Evolutionary conservation across 106 monocot species (phyloP).

Genomic region (Narthecium ossifragum): DNA sequence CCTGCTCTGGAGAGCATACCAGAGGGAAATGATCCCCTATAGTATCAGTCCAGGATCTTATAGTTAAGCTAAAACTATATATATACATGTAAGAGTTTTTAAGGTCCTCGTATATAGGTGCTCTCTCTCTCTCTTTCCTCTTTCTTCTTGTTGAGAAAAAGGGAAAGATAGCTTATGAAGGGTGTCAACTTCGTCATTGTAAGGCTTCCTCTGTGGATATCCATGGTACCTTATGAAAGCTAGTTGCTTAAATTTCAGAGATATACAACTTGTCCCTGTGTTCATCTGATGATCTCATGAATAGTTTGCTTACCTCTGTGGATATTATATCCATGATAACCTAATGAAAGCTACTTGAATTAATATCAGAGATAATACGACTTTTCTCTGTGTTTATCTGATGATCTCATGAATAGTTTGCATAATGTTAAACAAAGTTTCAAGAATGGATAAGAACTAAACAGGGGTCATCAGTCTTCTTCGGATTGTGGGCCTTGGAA

Average conservation of each 20-base stretch:
- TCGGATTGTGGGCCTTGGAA: no score
- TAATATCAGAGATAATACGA: neutral
- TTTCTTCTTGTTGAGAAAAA: neutral
- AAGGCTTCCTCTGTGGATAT: no score
- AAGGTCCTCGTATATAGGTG: conserved; percentile 1
- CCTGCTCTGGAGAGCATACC: conserved; percentile 61
- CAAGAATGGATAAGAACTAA: no score
- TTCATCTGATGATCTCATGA: no score
- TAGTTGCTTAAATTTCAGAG: neutral
- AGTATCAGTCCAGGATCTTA: neutral
- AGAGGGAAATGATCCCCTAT: conserved; percentile 31
- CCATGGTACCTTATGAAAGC: neutral
- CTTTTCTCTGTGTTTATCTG: no score
- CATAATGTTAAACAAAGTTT: no score
- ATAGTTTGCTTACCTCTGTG: no score
- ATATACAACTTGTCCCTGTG: no score
- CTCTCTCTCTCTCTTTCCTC: conserved; percentile 15
- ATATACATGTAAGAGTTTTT: neutral
- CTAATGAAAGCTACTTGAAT: neutral
- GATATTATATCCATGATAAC: neutral
- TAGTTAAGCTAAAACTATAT: neutral
- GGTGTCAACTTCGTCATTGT: neutral
- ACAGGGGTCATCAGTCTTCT: no score
- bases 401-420: no score
- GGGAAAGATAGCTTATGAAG: conserved; percentile 7